Evolutionary conservation across 441 rosid species (phyloP).

Genomic region (Omphalea diandra): DNA sequence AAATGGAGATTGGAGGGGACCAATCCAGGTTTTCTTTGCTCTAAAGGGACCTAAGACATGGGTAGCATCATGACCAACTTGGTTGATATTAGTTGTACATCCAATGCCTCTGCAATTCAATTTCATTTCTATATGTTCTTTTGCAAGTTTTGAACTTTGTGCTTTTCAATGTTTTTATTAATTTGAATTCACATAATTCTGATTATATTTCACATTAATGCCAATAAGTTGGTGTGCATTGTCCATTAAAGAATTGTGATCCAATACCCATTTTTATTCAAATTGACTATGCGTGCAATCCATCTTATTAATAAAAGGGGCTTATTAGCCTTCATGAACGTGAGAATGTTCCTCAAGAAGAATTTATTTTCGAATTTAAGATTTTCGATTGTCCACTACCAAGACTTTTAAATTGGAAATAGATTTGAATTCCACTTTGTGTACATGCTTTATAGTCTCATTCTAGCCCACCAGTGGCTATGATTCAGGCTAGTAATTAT

Average conservation of each 20-base stretch:
- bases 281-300: constrained; percentile 1
- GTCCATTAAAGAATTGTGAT: not conserved
- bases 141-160: not conserved
- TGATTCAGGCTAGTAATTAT: not conserved
- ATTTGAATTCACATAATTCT: not conserved
- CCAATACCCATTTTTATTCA: constrained; percentile 14
- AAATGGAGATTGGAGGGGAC: constrained; percentile 36
- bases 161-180: not conserved
- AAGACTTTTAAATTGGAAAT: constrained; percentile 4
- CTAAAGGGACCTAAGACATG: constrained; percentile 23
- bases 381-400: not conserved
- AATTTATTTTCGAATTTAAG: not conserved
- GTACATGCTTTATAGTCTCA: not conserved
- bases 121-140: not conserved
- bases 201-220: not conserved
- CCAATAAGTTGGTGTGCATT: not conserved
- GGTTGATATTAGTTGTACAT: not conserved
- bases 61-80: constrained; percentile 28
- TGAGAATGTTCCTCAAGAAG: not conserved
- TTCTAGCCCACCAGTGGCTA: not conserved
- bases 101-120: constrained; percentile 8
- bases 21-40: constrained; percentile 27
- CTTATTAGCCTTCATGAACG: not conserved
- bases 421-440: not conserved
- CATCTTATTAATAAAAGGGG: too few species aligned